These are phyloP conservation scores for Lagenaria siceraria DNA, from an alignment of 306 rosid genomes.

Conservation along the genomic window DNA sequence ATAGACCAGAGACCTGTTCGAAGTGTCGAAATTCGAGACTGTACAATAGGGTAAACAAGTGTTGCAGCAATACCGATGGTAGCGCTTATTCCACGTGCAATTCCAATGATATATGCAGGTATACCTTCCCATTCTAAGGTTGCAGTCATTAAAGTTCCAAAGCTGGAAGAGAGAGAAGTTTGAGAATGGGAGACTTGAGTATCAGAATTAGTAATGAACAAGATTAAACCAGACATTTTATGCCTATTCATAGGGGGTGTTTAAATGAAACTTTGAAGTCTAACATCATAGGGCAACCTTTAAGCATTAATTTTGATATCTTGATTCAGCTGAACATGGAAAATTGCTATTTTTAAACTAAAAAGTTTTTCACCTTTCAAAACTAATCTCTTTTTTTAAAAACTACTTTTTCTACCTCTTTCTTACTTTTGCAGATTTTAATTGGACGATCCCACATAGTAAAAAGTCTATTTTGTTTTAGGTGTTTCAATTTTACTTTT, in stretches of 20 bases:
- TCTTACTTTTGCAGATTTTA: too few relatives aligned
- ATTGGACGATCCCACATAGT: too few relatives aligned
- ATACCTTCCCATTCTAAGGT: constrained; percentile 78
- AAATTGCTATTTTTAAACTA: too few relatives aligned
- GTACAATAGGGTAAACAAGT: constrained; percentile 44
- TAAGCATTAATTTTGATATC: background rate
- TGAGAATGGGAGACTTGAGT: constrained; percentile 8
- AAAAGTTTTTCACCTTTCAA: too few relatives aligned
- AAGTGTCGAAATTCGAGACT: constrained; percentile 38
- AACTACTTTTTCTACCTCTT: too few relatives aligned
- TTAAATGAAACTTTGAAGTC: background rate
- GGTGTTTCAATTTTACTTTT: too few relatives aligned
- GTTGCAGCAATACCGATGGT: constrained; percentile 68
- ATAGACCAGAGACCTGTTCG: constrained; percentile 84
- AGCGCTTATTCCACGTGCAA: constrained; percentile 64
- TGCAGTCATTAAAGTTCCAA: constrained; percentile 93
- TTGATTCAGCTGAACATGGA: background rate
- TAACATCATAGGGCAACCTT: background rate
- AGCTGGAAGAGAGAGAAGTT: constrained; percentile 30
- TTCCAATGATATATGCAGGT: constrained; percentile 61
- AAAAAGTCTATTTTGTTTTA: too few relatives aligned
- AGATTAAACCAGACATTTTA: background rate
- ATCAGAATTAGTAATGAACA: background rate
- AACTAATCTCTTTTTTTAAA: too few relatives aligned
- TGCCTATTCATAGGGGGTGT: background rate